A percentile compares a stretch with the other conserved stretches of the same genome.
These are phyloP conservation scores for Theileria sp. DNA, from an alignment of 169 alveolate genomes.

Conservation along the genomic window DNA sequence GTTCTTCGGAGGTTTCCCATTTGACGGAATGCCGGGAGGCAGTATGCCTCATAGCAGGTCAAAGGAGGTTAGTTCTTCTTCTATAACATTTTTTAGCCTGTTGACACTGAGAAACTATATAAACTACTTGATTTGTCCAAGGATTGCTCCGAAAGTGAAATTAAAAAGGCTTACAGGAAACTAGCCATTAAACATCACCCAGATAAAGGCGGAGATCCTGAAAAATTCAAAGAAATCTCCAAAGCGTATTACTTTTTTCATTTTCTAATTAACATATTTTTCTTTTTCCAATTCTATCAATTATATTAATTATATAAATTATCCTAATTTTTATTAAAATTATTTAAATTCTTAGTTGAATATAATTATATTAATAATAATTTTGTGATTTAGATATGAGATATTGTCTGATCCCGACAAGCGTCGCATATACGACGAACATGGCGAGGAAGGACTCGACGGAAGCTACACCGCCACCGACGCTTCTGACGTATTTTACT, in stretches of 20 bases:
- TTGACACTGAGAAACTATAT: slow-evolving; percentile 83
- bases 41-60: slow-evolving; percentile 65
- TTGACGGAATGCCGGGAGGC: slow-evolving; percentile 71
- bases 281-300: too few relatives aligned
- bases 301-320: too few relatives aligned
- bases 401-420: slow-evolving; percentile 94
- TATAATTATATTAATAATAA: slow-evolving; percentile 28
- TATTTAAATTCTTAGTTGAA: neutral
- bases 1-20: slow-evolving; percentile 66
- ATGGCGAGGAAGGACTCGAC: slow-evolving; percentile 97
- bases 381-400: slow-evolving; percentile 86
- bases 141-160: slow-evolving; percentile 86
- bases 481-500: slow-evolving; percentile 53
- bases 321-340: neutral
- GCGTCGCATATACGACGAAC: slow-evolving; percentile 93
- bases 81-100: slow-evolving; percentile 52
- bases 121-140: slow-evolving; percentile 81
- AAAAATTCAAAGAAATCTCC: slow-evolving; percentile 92
- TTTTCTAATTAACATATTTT: too few relatives aligned
- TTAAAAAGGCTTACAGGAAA: slow-evolving; percentile 93
- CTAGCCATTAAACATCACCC: slow-evolving; percentile 96
- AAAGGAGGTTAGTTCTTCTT: slow-evolving; percentile 37
- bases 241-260: slow-evolving; percentile 80
- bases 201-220: slow-evolving; percentile 98
- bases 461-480: slow-evolving; percentile 87